Conservation (phyloP, 78 protist genomes). For the Dictyostelium intermedium region DNA sequence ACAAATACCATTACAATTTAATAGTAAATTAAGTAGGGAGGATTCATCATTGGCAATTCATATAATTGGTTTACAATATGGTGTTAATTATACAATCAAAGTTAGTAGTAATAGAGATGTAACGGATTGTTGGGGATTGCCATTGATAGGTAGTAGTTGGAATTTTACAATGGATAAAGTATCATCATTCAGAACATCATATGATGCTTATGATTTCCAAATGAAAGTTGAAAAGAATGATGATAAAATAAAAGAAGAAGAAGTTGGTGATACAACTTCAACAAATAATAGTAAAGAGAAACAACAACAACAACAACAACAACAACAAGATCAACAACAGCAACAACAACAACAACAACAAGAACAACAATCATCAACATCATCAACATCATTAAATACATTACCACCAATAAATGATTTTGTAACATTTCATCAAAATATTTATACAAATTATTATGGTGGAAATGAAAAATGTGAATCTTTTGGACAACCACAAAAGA, state of each 20-base stretch:
- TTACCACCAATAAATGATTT: background rate
- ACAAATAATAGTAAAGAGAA: background rate
- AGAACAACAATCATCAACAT: background rate
- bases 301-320: background rate
- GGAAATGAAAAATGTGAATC: background rate
- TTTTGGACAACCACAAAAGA: background rate
- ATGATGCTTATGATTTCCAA: background rate
- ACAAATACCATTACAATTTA: background rate
- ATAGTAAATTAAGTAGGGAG: background rate
- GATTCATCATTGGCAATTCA: background rate
- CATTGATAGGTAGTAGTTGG: background rate
- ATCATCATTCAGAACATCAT: background rate
- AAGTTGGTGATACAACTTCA: background rate
- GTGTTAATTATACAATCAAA: background rate
- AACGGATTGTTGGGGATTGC: slow-evolving; percentile 39
- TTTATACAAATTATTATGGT: background rate
- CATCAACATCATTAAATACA: background rate
- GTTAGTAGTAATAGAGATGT: background rate
- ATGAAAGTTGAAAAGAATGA: background rate
- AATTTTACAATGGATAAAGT: background rate
- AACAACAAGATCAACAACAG: background rate
- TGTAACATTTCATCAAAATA: background rate
- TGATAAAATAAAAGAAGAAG: background rate
- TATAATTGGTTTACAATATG: background rate
- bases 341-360: background rate